Evolutionary conservation across 177 flowering plant genomes (phyloP).

Genomic region (Vitis hybrid): DNA sequence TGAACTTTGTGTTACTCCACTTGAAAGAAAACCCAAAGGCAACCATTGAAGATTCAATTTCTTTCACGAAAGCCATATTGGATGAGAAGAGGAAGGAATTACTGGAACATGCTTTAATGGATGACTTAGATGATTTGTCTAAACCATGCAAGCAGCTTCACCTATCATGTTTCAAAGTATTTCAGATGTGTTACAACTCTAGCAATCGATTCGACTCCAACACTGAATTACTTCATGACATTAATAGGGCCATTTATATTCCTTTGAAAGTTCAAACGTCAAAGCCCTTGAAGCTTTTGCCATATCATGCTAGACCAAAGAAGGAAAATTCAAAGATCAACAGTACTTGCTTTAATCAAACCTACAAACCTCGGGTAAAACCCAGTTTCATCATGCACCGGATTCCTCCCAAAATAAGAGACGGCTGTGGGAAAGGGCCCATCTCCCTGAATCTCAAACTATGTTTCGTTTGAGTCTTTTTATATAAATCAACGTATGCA

Average conservation of each 20-base stretch:
- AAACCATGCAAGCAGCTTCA: conserved; percentile 30
- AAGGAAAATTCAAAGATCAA: background rate
- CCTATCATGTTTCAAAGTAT: conserved; percentile 33
- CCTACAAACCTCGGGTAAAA: background rate
- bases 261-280: conserved; percentile 18
- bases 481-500: background rate
- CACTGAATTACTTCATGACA: conserved; percentile 26
- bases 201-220: conserved; percentile 34
- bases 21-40: conserved; percentile 33
- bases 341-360: background rate
- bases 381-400: background rate
- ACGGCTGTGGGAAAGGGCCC: background rate
- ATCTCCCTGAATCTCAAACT: background rate
- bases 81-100: conserved; percentile 30
- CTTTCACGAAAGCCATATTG: conserved; percentile 18
- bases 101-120: conserved; percentile 30
- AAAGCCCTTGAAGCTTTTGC: background rate
- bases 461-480: background rate
- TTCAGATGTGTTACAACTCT: conserved; percentile 47
- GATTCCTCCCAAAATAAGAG: background rate
- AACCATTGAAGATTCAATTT: conserved; percentile 31
- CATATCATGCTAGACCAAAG: background rate
- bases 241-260: conserved; percentile 35
- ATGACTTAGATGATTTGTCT: conserved; percentile 22
- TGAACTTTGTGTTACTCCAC: conserved; percentile 33